A percentile compares a stretch with the other conserved stretches of the same genome.
These are phyloP conservation scores for Phytophthora brassicae DNA, from an alignment of 352 stramenopile genomes.

Conservation along the genomic window DNA sequence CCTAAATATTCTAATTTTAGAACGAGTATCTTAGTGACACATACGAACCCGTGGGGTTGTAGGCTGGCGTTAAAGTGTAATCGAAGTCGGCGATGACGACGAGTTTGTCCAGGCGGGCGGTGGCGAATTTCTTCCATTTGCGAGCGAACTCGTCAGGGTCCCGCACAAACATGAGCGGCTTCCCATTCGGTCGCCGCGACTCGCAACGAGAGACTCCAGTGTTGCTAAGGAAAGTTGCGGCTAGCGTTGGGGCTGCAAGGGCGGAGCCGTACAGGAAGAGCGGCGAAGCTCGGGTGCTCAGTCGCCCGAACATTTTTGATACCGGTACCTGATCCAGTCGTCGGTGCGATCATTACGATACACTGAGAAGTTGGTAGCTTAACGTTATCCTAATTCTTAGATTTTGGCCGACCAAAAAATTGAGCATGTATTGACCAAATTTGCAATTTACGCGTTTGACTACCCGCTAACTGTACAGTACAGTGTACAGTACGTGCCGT, in stretches of 20 bases:
- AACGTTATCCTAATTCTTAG: no score
- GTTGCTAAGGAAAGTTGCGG: neutral
- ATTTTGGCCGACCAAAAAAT: no score
- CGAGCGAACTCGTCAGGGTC: slow-evolving; percentile 57
- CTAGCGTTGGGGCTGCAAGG: slow-evolving; percentile 2
- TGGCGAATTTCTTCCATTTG: slow-evolving; percentile 80
- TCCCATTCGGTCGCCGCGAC: slow-evolving; percentile 24
- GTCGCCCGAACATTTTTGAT: neutral
- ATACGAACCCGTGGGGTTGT: slow-evolving; percentile 48
- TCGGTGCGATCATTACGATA: no score
- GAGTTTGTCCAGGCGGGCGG: slow-evolving; percentile 64
- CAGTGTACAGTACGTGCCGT: no score
- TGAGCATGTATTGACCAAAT: no score
- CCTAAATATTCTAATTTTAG: neutral
- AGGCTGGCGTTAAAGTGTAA: slow-evolving; percentile 76
- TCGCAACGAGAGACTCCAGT: neutral
- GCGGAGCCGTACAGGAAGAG: slow-evolving; percentile 13
- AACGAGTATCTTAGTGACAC: no score
- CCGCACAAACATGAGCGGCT: slow-evolving; percentile 44
- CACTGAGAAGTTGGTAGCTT: no score
- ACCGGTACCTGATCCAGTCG: no score
- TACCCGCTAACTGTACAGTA: no score
- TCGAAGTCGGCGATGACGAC: slow-evolving; percentile 86
- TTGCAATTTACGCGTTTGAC: no score
- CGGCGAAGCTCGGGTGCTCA: slow-evolving; percentile 29